Conservation (phyloP, 495 filamentous ascomycete genomes). For the Penicillium chermesinum region DNA sequence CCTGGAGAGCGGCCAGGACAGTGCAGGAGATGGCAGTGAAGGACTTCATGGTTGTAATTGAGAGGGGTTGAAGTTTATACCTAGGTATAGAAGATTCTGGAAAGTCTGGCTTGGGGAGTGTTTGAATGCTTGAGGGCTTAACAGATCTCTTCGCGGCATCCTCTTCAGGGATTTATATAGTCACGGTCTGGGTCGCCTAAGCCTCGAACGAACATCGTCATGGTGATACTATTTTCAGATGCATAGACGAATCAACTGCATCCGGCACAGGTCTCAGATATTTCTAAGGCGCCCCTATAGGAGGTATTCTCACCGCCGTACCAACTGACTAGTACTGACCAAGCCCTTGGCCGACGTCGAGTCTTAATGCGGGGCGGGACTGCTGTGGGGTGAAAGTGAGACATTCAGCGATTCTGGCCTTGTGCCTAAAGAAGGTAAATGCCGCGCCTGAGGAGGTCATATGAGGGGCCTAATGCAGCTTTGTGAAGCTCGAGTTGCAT, state of each 20-base stretch:
- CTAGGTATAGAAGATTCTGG: too few relatives aligned
- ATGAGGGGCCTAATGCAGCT: constrained; percentile 6
- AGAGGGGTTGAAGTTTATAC: too few relatives aligned
- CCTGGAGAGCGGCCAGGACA: constrained; percentile 15
- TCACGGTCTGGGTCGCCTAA: not conserved
- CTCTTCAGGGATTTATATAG: constrained; percentile 13
- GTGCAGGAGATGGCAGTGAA: constrained; percentile 13
- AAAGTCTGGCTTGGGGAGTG: too few relatives aligned
- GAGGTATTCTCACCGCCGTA: not conserved
- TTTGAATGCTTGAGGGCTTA: too few relatives aligned
- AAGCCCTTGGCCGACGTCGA: not conserved
- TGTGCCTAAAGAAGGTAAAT: constrained; percentile 1
- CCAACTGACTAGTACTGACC: not conserved
- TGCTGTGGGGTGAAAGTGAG: constrained; percentile 7
- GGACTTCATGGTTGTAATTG: constrained; percentile 17
- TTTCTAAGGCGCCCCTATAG: constrained; percentile 1
- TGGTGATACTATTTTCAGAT: constrained; percentile 7
- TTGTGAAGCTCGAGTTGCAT: not conserved
- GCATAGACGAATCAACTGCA: not conserved
- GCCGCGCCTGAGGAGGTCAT: constrained; percentile 7
- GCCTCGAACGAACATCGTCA: not conserved
- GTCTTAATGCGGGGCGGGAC: constrained; percentile 5
- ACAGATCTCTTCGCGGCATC: not conserved
- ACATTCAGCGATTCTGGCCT: constrained; percentile 5
- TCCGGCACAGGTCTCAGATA: constrained; percentile 22